A percentile compares a stretch with the other conserved stretches of the same genome.
These are phyloP conservation scores for Lentinula guzmanii DNA, from an alignment of 768 basidiomycete genomes.

Conservation along the genomic window DNA sequence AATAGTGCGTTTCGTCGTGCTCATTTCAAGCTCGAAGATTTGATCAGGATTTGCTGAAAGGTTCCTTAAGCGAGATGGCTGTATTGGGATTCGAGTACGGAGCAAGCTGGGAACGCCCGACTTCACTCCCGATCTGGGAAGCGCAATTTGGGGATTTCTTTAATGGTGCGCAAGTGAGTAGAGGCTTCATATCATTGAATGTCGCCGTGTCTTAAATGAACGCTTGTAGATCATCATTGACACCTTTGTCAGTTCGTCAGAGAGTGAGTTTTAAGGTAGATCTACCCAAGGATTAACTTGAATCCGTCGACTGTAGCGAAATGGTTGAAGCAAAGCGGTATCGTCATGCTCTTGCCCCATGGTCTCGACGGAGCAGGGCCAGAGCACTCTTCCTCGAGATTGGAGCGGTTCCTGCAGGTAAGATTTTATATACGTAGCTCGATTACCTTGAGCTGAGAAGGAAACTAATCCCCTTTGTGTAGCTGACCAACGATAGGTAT, in stretches of 20 bases:
- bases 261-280: constrained; percentile 53
- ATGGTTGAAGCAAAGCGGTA: constrained; percentile 88
- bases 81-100: constrained; percentile 94
- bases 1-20: constrained; percentile 53
- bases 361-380: constrained; percentile 91
- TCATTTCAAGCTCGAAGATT: background rate
- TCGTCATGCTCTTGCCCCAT: constrained; percentile 82
- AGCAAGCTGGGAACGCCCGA: constrained; percentile 81
- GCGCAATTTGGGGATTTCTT: constrained; percentile 95
- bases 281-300: background rate
- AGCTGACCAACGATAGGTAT: constrained; percentile 78
- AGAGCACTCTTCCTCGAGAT: constrained; percentile 84
- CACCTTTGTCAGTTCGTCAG: constrained; percentile 78
- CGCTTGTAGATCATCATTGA: constrained; percentile 69
- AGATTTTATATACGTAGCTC: background rate
- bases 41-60: constrained; percentile 27
- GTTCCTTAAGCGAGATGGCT: constrained; percentile 85
- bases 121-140: constrained; percentile 85
- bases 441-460: background rate
- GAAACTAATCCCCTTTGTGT: constrained; percentile 1
- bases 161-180: constrained; percentile 71
- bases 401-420: constrained; percentile 90
- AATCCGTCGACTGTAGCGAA: constrained; percentile 51
- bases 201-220: background rate
- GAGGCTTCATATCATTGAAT: background rate